Percentiles rank a stretch among this genome's conserved stretches.
These are phyloP conservation scores for Stygiomarasmius scandens DNA, from an alignment of 1,284 basidiomycete species.

Conservation along the genomic window DNA sequence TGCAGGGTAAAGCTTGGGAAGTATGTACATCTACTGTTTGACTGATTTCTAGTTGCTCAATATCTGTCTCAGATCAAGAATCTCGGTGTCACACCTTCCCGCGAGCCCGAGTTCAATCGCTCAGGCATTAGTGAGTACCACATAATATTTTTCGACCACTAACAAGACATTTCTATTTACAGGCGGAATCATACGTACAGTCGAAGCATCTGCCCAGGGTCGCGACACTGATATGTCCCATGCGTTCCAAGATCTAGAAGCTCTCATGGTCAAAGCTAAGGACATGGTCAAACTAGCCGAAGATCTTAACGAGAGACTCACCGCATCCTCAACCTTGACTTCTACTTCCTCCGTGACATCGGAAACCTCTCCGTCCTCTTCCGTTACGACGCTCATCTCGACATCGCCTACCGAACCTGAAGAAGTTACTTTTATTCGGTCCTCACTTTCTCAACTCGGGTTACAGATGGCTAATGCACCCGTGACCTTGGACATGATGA, in stretches of 20 bases:
- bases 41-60: constrained; percentile 13
- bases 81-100: neutral
- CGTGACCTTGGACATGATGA: constrained; percentile 89
- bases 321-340: constrained; percentile 45
- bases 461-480: constrained; percentile 77
- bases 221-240: constrained; percentile 73
- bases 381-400: constrained; percentile 18
- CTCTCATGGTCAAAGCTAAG: constrained; percentile 88
- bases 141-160: neutral
- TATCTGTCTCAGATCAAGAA: constrained; percentile 8
- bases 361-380: constrained; percentile 14
- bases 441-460: constrained; percentile 88
- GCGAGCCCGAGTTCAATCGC: constrained; percentile 14
- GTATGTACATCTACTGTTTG: constrained; percentile 31
- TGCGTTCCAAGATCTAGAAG: constrained; percentile 88
- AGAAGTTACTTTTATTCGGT: constrained; percentile 85
- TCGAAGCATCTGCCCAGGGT: constrained; percentile 68
- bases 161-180: constrained; percentile 13
- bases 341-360: constrained; percentile 28
- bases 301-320: constrained; percentile 84
- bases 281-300: constrained; percentile 92
- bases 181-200: constrained; percentile 82
- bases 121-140: constrained; percentile 9
- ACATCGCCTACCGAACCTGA: constrained; percentile 55
- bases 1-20: constrained; percentile 86